Evolutionary conservation across 2,329 filamentous ascomycete genomes (phyloP), one percentile per base, ranked within the genome.

Genomic region (Mariannaea sp.): DNA sequence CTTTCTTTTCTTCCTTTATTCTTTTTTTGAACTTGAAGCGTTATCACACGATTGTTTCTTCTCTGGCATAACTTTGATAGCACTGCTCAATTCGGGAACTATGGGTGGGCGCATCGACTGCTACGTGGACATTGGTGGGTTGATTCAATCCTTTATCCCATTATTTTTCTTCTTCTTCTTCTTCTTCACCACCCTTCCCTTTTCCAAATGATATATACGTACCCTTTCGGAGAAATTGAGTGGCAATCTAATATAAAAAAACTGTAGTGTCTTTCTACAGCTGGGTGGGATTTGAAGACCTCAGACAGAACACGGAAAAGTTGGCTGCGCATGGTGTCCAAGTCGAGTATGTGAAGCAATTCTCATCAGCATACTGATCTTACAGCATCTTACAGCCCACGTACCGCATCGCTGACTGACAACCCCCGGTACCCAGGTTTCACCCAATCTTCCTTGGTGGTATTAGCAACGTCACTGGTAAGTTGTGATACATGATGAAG

Each of bases 361-460:
- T 44, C 12, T 2, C 7, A 26, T 19, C n/a, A n/a, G n/a, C n/a
- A n/a, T 12, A 3, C 9, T n/a, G 17, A 16, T 7, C 19, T n/a
- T n/a, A n/a, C n/a, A n/a, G n/a, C n/a, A n/a, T n/a, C n/a, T n/a
- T n/a, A n/a, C n/a, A n/a, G n/a, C n/a, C n/a, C n/a, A n/a, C n/a
- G n/a, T n/a, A n/a, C n/a, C n/a, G n/a, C n/a, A n/a, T n/a, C n/a
- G n/a, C n/a, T n/a, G n/a, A n/a, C n/a, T n/a, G n/a, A n/a, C n/a
- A n/a, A n/a, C n/a, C n/a, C n/a, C n/a, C n/a, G 14, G 3, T 38
- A 20, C n/a, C 29, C 36, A 90, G 87, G 44, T 82, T 89, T 62
- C 79, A 88, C 58, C 90, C 90, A 12, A 78, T 92, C 45, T 86
- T 92, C 65, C 77, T 93, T 12, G 85, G 84, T 20, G 87, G 80